Evolutionary conservation across 495 filamentous ascomycete genomes (phyloP).

Genomic region (Xeromyces bisporus): DNA sequence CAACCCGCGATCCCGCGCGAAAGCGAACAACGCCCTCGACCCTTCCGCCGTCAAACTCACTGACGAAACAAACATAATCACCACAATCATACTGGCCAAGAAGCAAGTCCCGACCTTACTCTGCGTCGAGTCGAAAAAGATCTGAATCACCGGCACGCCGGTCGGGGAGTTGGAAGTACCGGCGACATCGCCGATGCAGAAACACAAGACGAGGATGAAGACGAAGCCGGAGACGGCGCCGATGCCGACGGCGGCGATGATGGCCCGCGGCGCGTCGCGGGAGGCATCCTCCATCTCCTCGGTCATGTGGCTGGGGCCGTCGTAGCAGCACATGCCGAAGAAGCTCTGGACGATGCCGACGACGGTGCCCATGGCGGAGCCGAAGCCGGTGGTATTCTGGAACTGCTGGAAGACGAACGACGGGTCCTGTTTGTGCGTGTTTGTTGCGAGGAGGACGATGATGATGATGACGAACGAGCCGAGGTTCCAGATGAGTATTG

Average conservation of each 20-base stretch:
- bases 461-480: constrained; percentile 33
- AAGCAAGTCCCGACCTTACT: constrained; percentile 24
- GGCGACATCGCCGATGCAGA: constrained; percentile 32
- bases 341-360: constrained; percentile 39
- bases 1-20: constrained; percentile 31
- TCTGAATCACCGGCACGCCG: constrained; percentile 31
- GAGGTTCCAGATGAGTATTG: constrained; percentile 39
- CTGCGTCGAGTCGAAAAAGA: constrained; percentile 30
- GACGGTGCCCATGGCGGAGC: constrained; percentile 32
- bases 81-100: constrained; percentile 21
- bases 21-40: constrained; percentile 27
- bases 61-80: constrained; percentile 25
- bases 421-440: constrained; percentile 36
- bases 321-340: constrained; percentile 42
- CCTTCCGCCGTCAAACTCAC: constrained; percentile 29
- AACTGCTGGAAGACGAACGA: constrained; percentile 41
- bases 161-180: constrained; percentile 22
- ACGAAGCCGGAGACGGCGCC: constrained; percentile 33
- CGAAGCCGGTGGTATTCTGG: constrained; percentile 39
- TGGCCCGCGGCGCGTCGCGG: constrained; percentile 35
- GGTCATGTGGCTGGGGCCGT: constrained; percentile 30
- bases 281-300: constrained; percentile 35
- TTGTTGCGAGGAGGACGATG: constrained; percentile 33
- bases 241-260: constrained; percentile 35
- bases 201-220: constrained; percentile 31